Base-by-base conservation (phyloP, 768 basidiomycete genomes). In the Calocybe indica region DNA sequence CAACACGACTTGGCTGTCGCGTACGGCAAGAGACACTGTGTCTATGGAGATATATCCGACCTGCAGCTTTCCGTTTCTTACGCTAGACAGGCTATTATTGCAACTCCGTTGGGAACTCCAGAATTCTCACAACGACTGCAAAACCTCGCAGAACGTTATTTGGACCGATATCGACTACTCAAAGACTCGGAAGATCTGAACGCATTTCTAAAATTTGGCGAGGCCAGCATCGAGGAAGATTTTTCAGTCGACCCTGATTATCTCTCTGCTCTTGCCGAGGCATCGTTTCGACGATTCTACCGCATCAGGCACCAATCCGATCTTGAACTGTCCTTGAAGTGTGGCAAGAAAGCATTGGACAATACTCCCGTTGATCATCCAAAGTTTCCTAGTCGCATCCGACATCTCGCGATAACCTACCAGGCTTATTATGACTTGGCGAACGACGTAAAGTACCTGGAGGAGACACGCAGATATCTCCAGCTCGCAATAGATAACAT, bases 131-230 rank as follows among this genome's bases (percentile, higher is more conserved):
- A 14, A n/a, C 37, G 45, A 8, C 40, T 46, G 31, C 45, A 46
- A 11, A 46, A 42, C 29, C 45, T 50, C 8, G 52, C 48, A 7
- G 15, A 37, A 9, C 31, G 35, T 11, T 41, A 50, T 28, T 46
- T 32, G 13, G 15, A 35, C 29, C 29, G 35, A 8, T 49, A 43
- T 40, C 37, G 41, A 13, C 28, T 38, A 12, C 30, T 46, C 13
- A 45, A 39, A 1, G 38, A 47, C 35, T 14, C 47, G 7, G 33
- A 33, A 15, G 49, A 50, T 44, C 28, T 53, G 9, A 44, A 52
- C 41, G 9, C 39, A 13, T 47, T 48, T 30, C 39, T 52, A 13
- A 28, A 14, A 14, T 43, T 6, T 6, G 35, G 15, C 8, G 29
- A 46, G 12, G 39, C 45, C 35, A 45, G 37, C 5, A 39, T 39